Evolutionary conservation across 352 stramenopile species (phyloP).

Genomic region (Phytophthora foliorum): DNA sequence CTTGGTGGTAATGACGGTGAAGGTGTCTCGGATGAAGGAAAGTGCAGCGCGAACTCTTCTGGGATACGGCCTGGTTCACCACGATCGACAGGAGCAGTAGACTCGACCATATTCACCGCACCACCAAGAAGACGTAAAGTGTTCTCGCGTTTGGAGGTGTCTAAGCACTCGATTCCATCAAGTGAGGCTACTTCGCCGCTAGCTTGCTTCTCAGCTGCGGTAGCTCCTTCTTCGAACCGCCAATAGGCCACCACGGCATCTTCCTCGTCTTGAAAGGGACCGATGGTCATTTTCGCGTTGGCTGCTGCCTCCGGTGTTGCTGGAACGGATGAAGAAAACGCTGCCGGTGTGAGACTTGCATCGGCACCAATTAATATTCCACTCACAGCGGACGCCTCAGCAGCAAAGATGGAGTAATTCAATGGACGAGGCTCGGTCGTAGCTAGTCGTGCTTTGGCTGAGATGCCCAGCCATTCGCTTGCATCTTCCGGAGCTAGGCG

Average conservation of each 20-base stretch:
- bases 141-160: constrained; percentile 89
- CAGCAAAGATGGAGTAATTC: constrained; percentile 57
- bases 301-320: constrained; percentile 18
- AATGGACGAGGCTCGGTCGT: constrained; percentile 65
- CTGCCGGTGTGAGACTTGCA: background rate
- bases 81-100: constrained; percentile 75
- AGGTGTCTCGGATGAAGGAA: constrained; percentile 35
- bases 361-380: constrained; percentile 19
- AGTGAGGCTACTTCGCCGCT: constrained; percentile 6
- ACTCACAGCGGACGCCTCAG: constrained; percentile 21
- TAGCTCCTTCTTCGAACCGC: constrained; percentile 85
- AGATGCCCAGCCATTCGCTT: constrained; percentile 69
- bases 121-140: constrained; percentile 61
- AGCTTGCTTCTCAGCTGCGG: constrained; percentile 25
- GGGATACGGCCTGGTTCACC: constrained; percentile 76
- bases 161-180: constrained; percentile 64
- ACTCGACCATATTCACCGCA: constrained; percentile 55
- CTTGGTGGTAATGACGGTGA: constrained; percentile 11
- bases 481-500: constrained; percentile 70
- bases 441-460: constrained; percentile 53
- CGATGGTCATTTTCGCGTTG: constrained; percentile 72
- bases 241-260: constrained; percentile 88
- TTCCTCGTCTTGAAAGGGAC: constrained; percentile 87
- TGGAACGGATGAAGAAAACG: constrained; percentile 21
- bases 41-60: constrained; percentile 74